phyloP scores from a whole-genome alignment of 495 filamentous ascomycete genomes.

The Podospora appendiculata region DNA sequence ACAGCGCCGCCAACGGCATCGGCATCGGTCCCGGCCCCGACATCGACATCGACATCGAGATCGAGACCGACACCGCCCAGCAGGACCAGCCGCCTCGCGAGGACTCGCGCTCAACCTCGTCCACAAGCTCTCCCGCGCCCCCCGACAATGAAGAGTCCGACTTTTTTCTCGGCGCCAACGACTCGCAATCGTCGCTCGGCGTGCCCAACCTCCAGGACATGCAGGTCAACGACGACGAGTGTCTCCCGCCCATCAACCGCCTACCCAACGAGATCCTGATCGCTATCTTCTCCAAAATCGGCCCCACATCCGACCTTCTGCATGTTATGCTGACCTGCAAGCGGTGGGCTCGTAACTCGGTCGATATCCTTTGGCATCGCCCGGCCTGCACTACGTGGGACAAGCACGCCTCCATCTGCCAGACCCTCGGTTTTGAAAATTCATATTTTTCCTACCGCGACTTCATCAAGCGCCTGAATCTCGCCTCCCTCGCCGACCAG shows the following conservation, averaged over 20 bases:
- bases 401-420: slow-evolving; percentile 68
- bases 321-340: slow-evolving; percentile 89
- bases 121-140: slow-evolving; percentile 61
- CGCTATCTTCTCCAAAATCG: slow-evolving; percentile 79
- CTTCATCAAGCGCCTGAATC: slow-evolving; percentile 83
- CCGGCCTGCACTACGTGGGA: slow-evolving; percentile 82
- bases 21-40: slow-evolving; percentile 3
- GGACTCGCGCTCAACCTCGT: slow-evolving; percentile 38
- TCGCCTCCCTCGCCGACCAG: slow-evolving; percentile 64
- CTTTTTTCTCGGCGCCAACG: slow-evolving; percentile 79
- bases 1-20: neutral
- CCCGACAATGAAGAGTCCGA: slow-evolving; percentile 80
- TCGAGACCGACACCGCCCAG: neutral
- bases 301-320: slow-evolving; percentile 62
- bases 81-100: slow-evolving; percentile 6
- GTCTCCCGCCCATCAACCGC: slow-evolving; percentile 65
- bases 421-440: slow-evolving; percentile 57
- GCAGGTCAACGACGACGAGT: slow-evolving; percentile 50
- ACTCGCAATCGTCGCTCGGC: slow-evolving; percentile 84
- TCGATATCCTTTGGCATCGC: slow-evolving; percentile 91
- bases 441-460: slow-evolving; percentile 80
- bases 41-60: neutral
- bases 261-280: slow-evolving; percentile 94
- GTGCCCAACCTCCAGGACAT: slow-evolving; percentile 70
- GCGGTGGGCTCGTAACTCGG: slow-evolving; percentile 85